Conservation (phyloP, 2,329 filamentous ascomycete species). For the Neospermospora avenae region DNA sequence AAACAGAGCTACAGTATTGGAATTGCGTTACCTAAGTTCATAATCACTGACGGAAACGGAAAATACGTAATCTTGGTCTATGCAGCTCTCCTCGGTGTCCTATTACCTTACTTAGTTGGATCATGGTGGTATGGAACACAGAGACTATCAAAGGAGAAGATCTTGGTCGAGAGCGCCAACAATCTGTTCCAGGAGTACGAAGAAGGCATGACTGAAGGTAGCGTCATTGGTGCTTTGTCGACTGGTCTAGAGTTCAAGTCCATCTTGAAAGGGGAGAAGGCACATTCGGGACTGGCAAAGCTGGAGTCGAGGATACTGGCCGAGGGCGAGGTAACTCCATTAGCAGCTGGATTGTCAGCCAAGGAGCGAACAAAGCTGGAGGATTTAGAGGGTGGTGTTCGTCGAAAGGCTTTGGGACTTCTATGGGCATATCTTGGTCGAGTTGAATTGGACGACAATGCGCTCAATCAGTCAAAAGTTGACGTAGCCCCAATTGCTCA, state of each 20-base stretch:
- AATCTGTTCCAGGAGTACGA: slow-evolving; percentile 92
- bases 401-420: slow-evolving; percentile 82
- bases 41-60: slow-evolving; percentile 88
- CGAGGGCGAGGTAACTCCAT: slow-evolving; percentile 49
- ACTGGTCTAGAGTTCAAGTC: slow-evolving; percentile 81
- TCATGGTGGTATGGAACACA: slow-evolving; percentile 99
- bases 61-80: slow-evolving; percentile 95
- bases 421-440: slow-evolving; percentile 95
- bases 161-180: slow-evolving; percentile 89
- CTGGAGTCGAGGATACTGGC: slow-evolving; percentile 78
- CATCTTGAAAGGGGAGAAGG: slow-evolving; percentile 71
- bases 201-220: slow-evolving; percentile 76
- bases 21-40: slow-evolving; percentile 89
- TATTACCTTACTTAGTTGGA: slow-evolving; percentile 89
- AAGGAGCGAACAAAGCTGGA: slow-evolving; percentile 77
- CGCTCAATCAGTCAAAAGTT: slow-evolving; percentile 81
- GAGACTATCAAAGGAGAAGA: slow-evolving; percentile 86
- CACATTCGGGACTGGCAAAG: slow-evolving; percentile 76
- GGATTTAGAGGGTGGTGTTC: slow-evolving; percentile 73
- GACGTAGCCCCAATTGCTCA: slow-evolving; percentile 85
- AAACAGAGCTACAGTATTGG: slow-evolving; percentile 98
- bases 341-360: slow-evolving; percentile 57
- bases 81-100: slow-evolving; percentile 79
- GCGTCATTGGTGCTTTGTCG: slow-evolving; percentile 77
- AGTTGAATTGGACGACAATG: slow-evolving; percentile 74